Conservation (phyloP, 768 basidiomycete genomes). For the Tubosaeta brunneosetosa region DNA sequence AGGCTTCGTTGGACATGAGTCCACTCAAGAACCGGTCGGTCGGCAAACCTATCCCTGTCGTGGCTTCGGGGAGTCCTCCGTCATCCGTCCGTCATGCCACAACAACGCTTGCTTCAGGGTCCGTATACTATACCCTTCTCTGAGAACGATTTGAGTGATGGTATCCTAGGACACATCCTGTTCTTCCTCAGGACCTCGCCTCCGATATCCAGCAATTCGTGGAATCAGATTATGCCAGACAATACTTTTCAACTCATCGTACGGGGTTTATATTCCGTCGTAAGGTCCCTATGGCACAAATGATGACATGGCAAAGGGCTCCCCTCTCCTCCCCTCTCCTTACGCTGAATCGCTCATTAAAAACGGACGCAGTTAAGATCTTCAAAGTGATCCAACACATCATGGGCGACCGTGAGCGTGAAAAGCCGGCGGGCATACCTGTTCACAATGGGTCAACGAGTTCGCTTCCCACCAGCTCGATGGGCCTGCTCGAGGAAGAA, state of each 20-base stretch:
- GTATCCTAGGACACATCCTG: slow-evolving; percentile 59
- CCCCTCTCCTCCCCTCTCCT: slow-evolving; percentile 74
- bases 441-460: slow-evolving; percentile 39
- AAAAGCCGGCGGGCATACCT: slow-evolving; percentile 51
- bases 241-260: slow-evolving; percentile 88
- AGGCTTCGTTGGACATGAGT: slow-evolving; percentile 68
- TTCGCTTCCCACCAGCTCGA: slow-evolving; percentile 38
- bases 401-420: slow-evolving; percentile 89
- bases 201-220: slow-evolving; percentile 86
- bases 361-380: slow-evolving; percentile 73
- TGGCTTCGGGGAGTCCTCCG: slow-evolving; percentile 31
- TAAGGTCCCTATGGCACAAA: slow-evolving; percentile 73
- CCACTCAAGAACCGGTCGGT: slow-evolving; percentile 64
- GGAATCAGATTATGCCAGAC: slow-evolving; percentile 77
- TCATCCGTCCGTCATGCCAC: slow-evolving; percentile 21
- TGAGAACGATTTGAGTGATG: slow-evolving; percentile 3
- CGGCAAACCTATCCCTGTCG: slow-evolving; percentile 60
- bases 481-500: slow-evolving; percentile 71
- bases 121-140: slow-evolving; percentile 20
- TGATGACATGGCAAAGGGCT: slow-evolving; percentile 90
- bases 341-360: slow-evolving; percentile 56
- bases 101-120: slow-evolving; percentile 63
- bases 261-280: slow-evolving; percentile 84
- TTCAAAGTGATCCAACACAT: slow-evolving; percentile 90
- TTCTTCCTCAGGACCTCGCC: slow-evolving; percentile 74